Base-by-base conservation (phyloP, 2,329 filamentous ascomycete species). In the Emmonsiellopsis sp. region DNA sequence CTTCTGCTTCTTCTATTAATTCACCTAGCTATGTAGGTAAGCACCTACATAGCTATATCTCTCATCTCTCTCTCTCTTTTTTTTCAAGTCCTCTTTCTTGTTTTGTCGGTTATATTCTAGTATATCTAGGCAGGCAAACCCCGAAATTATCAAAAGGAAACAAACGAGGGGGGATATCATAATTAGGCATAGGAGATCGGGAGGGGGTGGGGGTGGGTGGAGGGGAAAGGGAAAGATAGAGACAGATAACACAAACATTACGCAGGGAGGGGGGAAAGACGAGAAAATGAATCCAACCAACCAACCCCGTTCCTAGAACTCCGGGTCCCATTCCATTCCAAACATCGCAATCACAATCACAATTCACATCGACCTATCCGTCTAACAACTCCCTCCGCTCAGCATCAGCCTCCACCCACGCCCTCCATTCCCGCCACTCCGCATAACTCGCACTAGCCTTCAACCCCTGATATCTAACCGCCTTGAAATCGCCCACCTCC, bases 401-500 rank as follows among this genome's bases (percentile, higher is more conserved):
- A 13, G 31, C 43, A 8, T 52, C 57, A 30, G 54, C 55, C 48
- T 52, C 51, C 13, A 84, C 80, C 86, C 89, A 93, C 13, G 84
- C 79, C 66, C 82, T 82, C 88, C 90, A 96, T 60, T 79, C 79
- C 75, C 81, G 84, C 79, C 84, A 97, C 63, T 92, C 87, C 1
- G 68, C 70, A 67, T 88, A 95, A 48, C 71, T 76, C 55, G 93
- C 68, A 53, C 76, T 83, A 52, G 84, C 80, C 75, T 89, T 91
- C 72, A 84, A 83, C 16, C 93, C 93, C 70, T 93, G 88, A 68
- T 97, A 98, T 61, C 88, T 80, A 53, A 91, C 84, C 2, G 93
- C 83, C 61, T 83, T 83, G 67, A 95, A 76, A 50, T 87, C 83
- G 16, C 69, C 73, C 2, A 96, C 83, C 55, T 89, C 84, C 60